phyloP scores from a whole-genome alignment of 2,329 filamentous ascomycete species.

The Beauveria varroae region DNA sequence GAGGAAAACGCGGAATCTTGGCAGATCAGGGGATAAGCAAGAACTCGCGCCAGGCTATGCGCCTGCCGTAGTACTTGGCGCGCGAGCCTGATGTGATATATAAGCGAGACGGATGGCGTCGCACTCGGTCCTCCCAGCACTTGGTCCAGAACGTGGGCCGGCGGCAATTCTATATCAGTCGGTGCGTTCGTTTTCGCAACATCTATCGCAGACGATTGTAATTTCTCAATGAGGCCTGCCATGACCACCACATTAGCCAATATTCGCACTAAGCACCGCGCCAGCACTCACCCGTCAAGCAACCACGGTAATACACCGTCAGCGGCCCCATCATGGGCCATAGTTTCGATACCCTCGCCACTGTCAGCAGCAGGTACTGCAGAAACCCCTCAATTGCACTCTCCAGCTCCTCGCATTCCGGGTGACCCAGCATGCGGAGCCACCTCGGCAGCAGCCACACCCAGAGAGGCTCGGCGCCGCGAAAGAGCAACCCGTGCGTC shows the following conservation, averaged over 20 bases:
- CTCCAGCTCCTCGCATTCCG: conserved; percentile 38
- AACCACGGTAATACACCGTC: conserved; percentile 40
- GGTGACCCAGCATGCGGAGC: conserved; percentile 49
- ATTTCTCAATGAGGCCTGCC: conserved; percentile 25
- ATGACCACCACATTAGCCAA: conserved; percentile 13
- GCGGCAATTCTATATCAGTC: conserved; percentile 30
- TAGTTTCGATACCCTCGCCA: conserved; percentile 35
- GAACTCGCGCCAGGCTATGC: conserved; percentile 34
- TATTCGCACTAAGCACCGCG: not conserved
- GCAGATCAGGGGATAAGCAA: conserved; percentile 33
- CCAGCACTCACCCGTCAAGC: conserved; percentile 34
- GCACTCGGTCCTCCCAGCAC: conserved; percentile 20
- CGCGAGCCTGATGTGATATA: conserved; percentile 31
- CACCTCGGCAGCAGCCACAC: conserved; percentile 55
- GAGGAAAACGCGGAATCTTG: conserved; percentile 25
- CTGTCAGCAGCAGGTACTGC: conserved; percentile 37
- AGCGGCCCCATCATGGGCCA: conserved; percentile 42
- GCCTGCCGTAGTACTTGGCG: conserved; percentile 42
- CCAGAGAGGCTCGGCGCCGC: conserved; percentile 56
- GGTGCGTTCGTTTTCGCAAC: conserved; percentile 21
- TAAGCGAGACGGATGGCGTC: conserved; percentile 20
- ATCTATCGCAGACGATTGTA: conserved; percentile 25
- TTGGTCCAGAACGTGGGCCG: conserved; percentile 28
- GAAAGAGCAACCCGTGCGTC: conserved; percentile 37
- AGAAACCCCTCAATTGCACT: conserved; percentile 47